Evolutionary conservation across 2,329 filamentous ascomycete genomes (phyloP).

Genomic region (Sporothrix humicola): DNA sequence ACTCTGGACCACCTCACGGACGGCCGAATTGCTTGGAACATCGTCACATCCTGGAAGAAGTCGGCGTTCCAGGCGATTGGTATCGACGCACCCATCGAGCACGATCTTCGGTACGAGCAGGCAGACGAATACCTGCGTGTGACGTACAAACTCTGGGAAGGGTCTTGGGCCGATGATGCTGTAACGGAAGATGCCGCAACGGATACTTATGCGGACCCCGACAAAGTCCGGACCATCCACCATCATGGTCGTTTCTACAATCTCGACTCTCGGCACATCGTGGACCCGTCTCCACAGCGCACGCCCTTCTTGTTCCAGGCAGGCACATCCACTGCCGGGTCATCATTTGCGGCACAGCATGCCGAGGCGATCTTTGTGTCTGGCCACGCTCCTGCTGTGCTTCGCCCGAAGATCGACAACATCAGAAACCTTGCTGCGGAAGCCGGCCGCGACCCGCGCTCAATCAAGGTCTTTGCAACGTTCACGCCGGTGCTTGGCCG

Average conservation of each 20-base stretch:
- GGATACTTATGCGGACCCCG: conserved; percentile 32
- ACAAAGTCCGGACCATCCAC: conserved; percentile 34
- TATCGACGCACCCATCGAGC: conserved; percentile 34
- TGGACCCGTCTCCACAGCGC: conserved; percentile 35
- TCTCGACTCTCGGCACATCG: conserved; percentile 30
- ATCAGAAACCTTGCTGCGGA: conserved; percentile 34
- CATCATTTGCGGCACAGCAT: conserved; percentile 39
- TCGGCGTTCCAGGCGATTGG: conserved; percentile 37
- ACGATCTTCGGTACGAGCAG: conserved; percentile 39
- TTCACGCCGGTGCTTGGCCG: conserved; percentile 37
- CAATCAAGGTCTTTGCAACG: conserved; percentile 37
- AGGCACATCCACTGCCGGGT: conserved; percentile 39
- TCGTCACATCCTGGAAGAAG: conserved; percentile 39
- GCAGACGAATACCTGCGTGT: conserved; percentile 40
- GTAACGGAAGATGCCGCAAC: conserved; percentile 23
- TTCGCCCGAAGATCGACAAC: conserved; percentile 30
- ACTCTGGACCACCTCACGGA: conserved; percentile 37
- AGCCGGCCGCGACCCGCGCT: conserved; percentile 35
- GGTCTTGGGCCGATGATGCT: conserved; percentile 37
- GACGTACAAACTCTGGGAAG: conserved; percentile 38
- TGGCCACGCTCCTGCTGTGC: background rate
- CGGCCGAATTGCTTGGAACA: conserved; percentile 39
- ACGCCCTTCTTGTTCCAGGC: conserved; percentile 41
- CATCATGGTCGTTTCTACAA: conserved; percentile 31
- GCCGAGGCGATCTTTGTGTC: conserved; percentile 37